These are phyloP conservation scores for Alternaria sp. DNA, from an alignment of 2,329 filamentous ascomycete species.

Conservation along the genomic window DNA sequence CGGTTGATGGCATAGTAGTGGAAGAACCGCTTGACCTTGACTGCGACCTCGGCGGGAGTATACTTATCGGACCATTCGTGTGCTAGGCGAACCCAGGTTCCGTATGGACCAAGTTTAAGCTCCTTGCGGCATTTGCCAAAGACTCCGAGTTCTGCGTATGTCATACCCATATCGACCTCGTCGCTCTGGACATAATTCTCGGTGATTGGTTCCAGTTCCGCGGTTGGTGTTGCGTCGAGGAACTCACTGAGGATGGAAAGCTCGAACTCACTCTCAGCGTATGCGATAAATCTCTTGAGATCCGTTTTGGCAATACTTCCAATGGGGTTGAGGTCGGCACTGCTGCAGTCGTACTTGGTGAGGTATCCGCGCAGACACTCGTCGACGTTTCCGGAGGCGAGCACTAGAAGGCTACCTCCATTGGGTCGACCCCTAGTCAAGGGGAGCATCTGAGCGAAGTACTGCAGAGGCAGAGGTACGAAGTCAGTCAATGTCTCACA, in stretches of 20 bases:
- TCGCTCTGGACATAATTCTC: conserved; percentile 59
- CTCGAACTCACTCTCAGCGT: conserved; percentile 58
- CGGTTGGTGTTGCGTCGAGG: conserved; percentile 57
- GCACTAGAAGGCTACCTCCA: conserved; percentile 66
- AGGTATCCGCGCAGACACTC: conserved; percentile 62
- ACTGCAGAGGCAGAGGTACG: no score
- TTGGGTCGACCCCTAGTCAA: conserved; percentile 63
- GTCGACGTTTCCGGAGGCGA: conserved; percentile 70
- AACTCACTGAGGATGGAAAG: conserved; percentile 72
- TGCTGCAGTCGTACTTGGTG: conserved; percentile 72
- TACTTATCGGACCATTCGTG: conserved; percentile 56
- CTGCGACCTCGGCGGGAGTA: conserved; percentile 51
- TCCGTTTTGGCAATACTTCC: conserved; percentile 69
- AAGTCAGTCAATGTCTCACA: no score
- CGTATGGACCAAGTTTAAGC: conserved; percentile 56
- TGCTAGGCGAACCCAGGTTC: conserved; percentile 61
- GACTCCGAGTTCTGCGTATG: conserved; percentile 59
- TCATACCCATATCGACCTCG: conserved; percentile 60
- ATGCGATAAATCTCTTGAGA: conserved; percentile 74
- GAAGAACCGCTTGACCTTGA: conserved; percentile 54
- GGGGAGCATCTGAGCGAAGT: conserved; percentile 69
- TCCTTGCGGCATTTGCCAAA: conserved; percentile 63
- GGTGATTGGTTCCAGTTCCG: conserved; percentile 68
- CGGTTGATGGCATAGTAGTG: conserved; percentile 34
- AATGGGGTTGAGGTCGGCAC: conserved; percentile 63